Evolutionary conservation across 2,329 filamentous ascomycete species (phyloP), one percentile per base, ranked within the genome.

Genomic region (Waltergamsia citrina): DNA sequence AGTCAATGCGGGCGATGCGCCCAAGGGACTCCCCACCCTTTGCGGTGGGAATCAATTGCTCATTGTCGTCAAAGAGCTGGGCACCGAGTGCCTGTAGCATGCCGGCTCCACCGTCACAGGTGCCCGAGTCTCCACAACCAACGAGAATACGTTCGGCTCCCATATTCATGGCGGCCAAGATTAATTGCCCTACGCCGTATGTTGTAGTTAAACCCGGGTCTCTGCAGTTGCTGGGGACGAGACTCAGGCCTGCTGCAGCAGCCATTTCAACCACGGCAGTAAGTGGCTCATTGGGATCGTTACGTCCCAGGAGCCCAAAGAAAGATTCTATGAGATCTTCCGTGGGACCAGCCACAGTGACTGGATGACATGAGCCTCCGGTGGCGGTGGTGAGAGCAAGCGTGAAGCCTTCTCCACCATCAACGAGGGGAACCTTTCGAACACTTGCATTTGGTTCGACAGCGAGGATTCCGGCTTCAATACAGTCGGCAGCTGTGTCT

Each of bases 61-160:
- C 63, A 17, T 59, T 39, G 4, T 33, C 32, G 37, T 65, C 59
- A 10, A 65, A 38, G 12, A 71, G 52, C 3, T 54, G 53, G 4
- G 55, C 66, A 5, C 68, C 68, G 6, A 72, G 56, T 3, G 67
- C 67, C 40, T 72, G 67, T 7, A 69, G 60, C 66, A 72, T 70
- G 11, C 68, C 68, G 1, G 63, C 62, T 11, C 67, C 69, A 6
- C 65, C 68, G 38, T 71, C 68, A 24, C 65, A 69, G 5, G 67
- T 71, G 5, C 66, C 69, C 4, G 67, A 71, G 43, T 72, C 68
- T 23, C 67, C 68, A 41, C 67, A 71, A 1, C 68, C 69, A 16
- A 72, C 47, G 7, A 72, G 51, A 30, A 72, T 64, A 7, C 57
- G 57, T 7, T 50, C 50, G 7, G 56, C 63, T 2, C 66, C 67